Percentiles rank a stretch among this genome's conserved stretches.
Evolutionary conservation across 2,329 filamentous ascomycete genomes (phyloP).

Genomic region (Cercospora beticola): DNA sequence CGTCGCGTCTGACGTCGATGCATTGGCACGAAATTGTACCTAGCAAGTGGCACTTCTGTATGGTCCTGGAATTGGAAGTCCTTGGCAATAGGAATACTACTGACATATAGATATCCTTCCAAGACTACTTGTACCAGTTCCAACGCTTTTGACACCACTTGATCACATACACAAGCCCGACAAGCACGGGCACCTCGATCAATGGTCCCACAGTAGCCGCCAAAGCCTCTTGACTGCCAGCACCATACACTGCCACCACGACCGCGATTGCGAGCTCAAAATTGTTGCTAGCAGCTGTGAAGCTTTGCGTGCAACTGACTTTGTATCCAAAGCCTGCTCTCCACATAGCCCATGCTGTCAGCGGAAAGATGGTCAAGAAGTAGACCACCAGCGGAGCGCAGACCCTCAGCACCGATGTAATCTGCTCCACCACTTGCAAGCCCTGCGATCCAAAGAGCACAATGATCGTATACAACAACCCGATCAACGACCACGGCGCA

Average conservation of each 20-base stretch:
- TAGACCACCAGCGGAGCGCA: conserved; percentile 80
- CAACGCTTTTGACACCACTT: conserved; percentile 58
- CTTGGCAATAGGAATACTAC: neutral
- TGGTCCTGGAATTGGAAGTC: neutral
- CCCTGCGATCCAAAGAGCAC: conserved; percentile 85
- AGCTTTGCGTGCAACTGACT: conserved; percentile 72
- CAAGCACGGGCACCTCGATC: conserved; percentile 80
- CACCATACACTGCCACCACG: conserved; percentile 76
- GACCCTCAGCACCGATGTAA: conserved; percentile 78
- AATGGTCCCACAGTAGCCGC: conserved; percentile 81
- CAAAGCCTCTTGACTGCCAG: conserved; percentile 74
- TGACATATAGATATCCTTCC: neutral
- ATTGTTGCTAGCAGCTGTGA: conserved; percentile 89
- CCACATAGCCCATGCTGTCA: conserved; percentile 62
- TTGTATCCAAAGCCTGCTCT: conserved; percentile 73
- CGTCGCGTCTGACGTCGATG: neutral
- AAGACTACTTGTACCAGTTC: conserved; percentile 50
- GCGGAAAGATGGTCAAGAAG: conserved; percentile 68
- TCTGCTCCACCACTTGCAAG: conserved; percentile 72
- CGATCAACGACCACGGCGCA: conserved; percentile 74
- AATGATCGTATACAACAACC: conserved; percentile 81
- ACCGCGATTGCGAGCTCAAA: conserved; percentile 91
- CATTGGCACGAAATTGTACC: neutral
- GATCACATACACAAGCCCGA: conserved; percentile 74
- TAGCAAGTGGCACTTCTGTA: neutral